Evolutionary conservation across 2,329 filamentous ascomycete genomes (phyloP).

Genomic region (Setomelanomma holmii): DNA sequence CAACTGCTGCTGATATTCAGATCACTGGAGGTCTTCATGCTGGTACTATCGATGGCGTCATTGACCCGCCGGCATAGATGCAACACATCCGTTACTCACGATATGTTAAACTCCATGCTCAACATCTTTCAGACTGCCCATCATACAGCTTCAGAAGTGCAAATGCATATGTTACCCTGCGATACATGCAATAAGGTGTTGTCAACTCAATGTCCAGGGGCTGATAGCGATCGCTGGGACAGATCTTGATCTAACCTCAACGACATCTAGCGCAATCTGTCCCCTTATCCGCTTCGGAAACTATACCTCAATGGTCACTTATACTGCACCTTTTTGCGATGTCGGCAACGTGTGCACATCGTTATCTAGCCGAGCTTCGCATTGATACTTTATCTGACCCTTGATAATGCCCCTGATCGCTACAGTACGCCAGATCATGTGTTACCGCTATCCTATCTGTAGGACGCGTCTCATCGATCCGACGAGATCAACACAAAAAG

Average conservation of each 20-base stretch:
- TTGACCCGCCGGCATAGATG: constrained; percentile 7
- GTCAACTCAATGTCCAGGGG: no score
- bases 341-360: not conserved
- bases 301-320: not conserved
- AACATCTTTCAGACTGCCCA: no score
- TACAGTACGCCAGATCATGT: not conserved
- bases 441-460: not conserved
- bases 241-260: not conserved
- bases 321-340: not conserved
- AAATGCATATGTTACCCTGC: no score
- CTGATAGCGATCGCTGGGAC: no score
- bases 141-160: no score
- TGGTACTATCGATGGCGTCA: constrained; percentile 18
- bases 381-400: constrained; percentile 3
- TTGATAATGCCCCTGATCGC: not conserved
- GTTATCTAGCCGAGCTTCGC: not conserved
- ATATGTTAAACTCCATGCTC: no score
- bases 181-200: no score
- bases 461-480: not conserved
- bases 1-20: constrained; percentile 54
- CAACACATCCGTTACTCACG: no score
- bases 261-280: not conserved
- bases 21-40: constrained; percentile 53
- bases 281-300: not conserved
- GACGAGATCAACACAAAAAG: not conserved